Evolutionary conservation across 371 early-diverging fungal genomes (phyloP), one percentile per base, ranked within the genome.

Genomic region (Zopfochytrium polystomum): DNA sequence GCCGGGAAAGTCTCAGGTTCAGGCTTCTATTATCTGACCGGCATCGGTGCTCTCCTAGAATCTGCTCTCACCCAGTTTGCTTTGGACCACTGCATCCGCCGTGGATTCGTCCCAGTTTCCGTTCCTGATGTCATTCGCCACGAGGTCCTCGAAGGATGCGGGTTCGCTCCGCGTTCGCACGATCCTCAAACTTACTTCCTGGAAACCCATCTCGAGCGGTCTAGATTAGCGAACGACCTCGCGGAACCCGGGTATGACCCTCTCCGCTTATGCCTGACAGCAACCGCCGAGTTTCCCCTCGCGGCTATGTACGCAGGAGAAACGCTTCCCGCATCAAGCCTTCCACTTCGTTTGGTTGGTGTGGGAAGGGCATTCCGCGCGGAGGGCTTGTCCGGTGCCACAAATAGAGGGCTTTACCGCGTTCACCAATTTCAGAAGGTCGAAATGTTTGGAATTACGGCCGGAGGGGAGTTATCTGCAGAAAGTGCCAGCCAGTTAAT

Each of bases 351-450:
- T 22, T 45, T 86, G 55, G 94, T 89, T 1, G 95, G 90, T 0
- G 79, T 91, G 44, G 89, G 94, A 3, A 82, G 87, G 47, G 86
- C 91, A 3, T 95, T 92, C 71, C 81, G 95, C 25, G 91, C 93
- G 1, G 95, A 96, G 67, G 93, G 95, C 0, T 89, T 93, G 0
- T 82, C 90, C 0, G 93, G 93, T 0, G 77, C 84, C 15, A 88
- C 88, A 30, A 90, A 89, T 49, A 86, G 87, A 30, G 95, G 96
- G 0, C 67, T 95, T 13, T 96, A 95, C 72, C 80, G 95, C 2
- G 89, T 96, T 2, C 96, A 96, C 74, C 94, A 94, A 64, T 96
- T 96, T 68, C 88, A 86, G 45, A 96, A 96, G 56, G 91, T 96
- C 0, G 95, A 96, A 58, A 73, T 96, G 61, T 94, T 96, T 82